phyloP scores from a whole-genome alignment of 2,329 filamentous ascomycete species.

The Sphaerostilbella broomeana region DNA sequence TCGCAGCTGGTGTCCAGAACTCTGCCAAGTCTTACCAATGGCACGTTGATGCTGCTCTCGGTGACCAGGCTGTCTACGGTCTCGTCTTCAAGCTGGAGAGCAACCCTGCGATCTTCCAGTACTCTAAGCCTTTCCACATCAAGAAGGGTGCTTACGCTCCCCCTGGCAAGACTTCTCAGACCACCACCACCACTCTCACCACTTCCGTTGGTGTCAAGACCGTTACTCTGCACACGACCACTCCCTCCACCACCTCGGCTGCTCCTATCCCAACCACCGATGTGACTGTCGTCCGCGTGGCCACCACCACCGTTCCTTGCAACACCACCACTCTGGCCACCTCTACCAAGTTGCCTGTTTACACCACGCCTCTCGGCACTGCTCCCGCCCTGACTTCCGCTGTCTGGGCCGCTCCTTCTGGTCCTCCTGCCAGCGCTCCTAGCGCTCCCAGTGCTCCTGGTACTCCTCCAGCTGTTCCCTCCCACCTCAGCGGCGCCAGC shows the following conservation, averaged over 20 bases:
- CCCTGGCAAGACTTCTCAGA: slow-evolving; percentile 13
- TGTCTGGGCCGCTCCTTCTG: slow-evolving; percentile 17
- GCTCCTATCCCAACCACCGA: slow-evolving; percentile 11
- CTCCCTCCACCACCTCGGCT: slow-evolving; percentile 20
- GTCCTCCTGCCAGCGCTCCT: slow-evolving; percentile 15
- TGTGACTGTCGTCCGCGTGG: slow-evolving; percentile 17
- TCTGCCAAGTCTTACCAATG: slow-evolving; percentile 41
- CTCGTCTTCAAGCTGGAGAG: slow-evolving; percentile 47
- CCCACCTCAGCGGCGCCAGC: slow-evolving; percentile 21
- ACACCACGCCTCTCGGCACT: slow-evolving; percentile 21
- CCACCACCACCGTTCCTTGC: slow-evolving; percentile 22
- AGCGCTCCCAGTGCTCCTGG: slow-evolving; percentile 20
- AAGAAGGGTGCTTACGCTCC: slow-evolving; percentile 21
- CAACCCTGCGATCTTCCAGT: slow-evolving; percentile 49
- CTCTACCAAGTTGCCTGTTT: slow-evolving; percentile 19
- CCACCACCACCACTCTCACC: slow-evolving; percentile 23
- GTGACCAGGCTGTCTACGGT: slow-evolving; percentile 46
- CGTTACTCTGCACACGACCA: slow-evolving; percentile 22
- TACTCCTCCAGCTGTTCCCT: slow-evolving; percentile 19
- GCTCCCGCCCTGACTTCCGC: slow-evolving; percentile 15
- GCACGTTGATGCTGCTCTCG: slow-evolving; percentile 41
- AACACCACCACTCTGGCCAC: slow-evolving; percentile 18
- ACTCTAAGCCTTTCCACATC: slow-evolving; percentile 56
- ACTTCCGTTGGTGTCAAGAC: slow-evolving; percentile 26
- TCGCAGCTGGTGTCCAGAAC: slow-evolving; percentile 43